These are phyloP conservation scores for Fusarium setosum DNA, from an alignment of 2,329 filamentous ascomycete genomes.

Conservation along the genomic window DNA sequence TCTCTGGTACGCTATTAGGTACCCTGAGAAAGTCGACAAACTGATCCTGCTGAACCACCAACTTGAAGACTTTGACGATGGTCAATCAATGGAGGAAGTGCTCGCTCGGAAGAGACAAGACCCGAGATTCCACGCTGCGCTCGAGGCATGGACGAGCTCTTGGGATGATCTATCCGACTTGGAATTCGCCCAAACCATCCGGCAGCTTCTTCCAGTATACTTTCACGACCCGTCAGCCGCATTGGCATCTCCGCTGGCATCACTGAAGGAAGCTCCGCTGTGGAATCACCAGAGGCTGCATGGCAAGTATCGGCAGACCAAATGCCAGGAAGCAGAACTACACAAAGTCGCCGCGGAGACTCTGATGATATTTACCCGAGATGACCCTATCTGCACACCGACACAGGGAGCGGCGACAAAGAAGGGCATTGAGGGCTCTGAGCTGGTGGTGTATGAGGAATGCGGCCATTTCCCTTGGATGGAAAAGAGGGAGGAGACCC, in stretches of 20 bases:
- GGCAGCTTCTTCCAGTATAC: neutral
- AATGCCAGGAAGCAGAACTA: neutral
- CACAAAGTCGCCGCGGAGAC: neutral
- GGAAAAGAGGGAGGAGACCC: neutral
- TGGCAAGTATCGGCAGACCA: neutral
- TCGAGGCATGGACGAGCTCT: neutral
- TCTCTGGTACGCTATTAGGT: neutral
- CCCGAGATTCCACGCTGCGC: neutral
- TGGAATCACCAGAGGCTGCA: neutral
- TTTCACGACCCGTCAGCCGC: neutral
- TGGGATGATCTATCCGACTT: neutral
- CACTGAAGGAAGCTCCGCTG: neutral
- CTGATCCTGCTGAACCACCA: neutral
- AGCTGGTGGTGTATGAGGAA: neutral
- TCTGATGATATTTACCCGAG: neutral
- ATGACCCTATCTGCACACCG: neutral
- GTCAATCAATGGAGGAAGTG: neutral
- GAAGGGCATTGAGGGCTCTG: neutral
- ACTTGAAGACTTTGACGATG: neutral
- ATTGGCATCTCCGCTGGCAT: fast-evolving
- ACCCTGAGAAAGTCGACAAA: neutral
- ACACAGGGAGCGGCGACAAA: neutral
- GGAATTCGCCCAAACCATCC: neutral
- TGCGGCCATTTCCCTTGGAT: neutral
- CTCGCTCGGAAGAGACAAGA: neutral